Base-by-base conservation (phyloP, 2,329 filamentous ascomycete genomes). In the Paraconiothyrium brasiliense region DNA sequence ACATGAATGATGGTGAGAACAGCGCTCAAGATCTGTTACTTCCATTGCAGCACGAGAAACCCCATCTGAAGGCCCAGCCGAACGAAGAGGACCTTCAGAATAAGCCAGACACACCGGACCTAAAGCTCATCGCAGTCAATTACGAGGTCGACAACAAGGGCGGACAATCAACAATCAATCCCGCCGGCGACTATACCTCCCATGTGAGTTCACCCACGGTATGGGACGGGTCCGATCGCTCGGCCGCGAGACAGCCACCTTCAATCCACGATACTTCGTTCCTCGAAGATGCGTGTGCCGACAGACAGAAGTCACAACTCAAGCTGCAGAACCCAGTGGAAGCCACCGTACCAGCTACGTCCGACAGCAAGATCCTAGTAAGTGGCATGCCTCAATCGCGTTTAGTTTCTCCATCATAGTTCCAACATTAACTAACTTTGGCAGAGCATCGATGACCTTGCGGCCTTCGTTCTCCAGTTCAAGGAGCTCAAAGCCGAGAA, bases 401-500 rank as follows among this genome's bases (percentile, higher is more conserved):
- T 30, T 4, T 1, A 30, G 27, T 30, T 4, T 30, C 27, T 6
- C 27, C 27, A 30, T 6, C 27, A 30, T 35, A 24, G 6, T 1
- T 10, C 6, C 16, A 41, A 6, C 13, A 46, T 46, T 37, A 16
- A 52, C 27, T 11, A 32, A 50, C n/a, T 11, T 1, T 16, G 32
- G 4, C 30, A 59, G 57, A 20, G 34, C 16, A 46, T 48, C 20
- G 34, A 47, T 11, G 41, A 47, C 14, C 50, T 54, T 9, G 20
- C 49, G 41, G 20, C 34, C 32, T 59, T 59, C 49, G 41, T 48
- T 3, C 1, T 22, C 1, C 30, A n/a, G 11, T 54, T 37, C 49
- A 59, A 54, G 20, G 10, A 37, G 16, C 49, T 54, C n/a, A 22
- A 59, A 34, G 27, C 41, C 4, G 32, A 52, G 8, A 48, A 22